Evolutionary conservation across 768 basidiomycete species (phyloP), one percentile per base, ranked within the genome.

Genomic region (Hypholoma fasciculare): DNA sequence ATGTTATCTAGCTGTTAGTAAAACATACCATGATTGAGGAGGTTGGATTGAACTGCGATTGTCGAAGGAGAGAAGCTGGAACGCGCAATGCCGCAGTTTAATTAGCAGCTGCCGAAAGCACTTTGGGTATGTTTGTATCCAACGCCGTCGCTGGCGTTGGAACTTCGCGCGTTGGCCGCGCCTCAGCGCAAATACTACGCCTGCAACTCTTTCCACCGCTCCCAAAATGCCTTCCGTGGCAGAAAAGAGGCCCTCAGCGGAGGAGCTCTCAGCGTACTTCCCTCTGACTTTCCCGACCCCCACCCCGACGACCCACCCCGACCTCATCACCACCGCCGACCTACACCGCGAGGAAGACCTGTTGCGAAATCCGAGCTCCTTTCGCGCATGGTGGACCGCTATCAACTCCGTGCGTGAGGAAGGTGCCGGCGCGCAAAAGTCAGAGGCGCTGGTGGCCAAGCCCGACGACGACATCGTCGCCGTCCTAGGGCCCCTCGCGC

Each of bases 341-440:
- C 70, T 97, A 34, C 82, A 89, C 63, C 87, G 94, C 48, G 96
- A 97, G 76, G 96, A 98, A 73, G 96, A 98, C 74, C 83, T 98
- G 7, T 77, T 94, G 38, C 84, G 93, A 60, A 98, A 98, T 72
- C 92, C 94, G 9, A 82, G 83, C 37, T 96, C 94, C 36, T 94
- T 96, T 72, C 84, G 92, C 39, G 87, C 92, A 67, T 98, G 97
- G 97, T 92, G 94, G 85, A 77, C 87, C 1, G 92, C 94, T 62
- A 89, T 98, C 63, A 81, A 85, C 63, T 79, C 83, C 38, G 82
- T 92, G 47, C 84, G 84, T 66, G 93, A 96, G 61, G 78, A 82
- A 14, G 84, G 85, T 64, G 70, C 71, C 47, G 70, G 83, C 5
- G 76, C 81, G 49, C 79, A 83, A 62, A 90, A 87, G 69, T 74